These are phyloP conservation scores for Cercospora beticola DNA, from an alignment of 2,329 filamentous ascomycete species.

Conservation along the genomic window DNA sequence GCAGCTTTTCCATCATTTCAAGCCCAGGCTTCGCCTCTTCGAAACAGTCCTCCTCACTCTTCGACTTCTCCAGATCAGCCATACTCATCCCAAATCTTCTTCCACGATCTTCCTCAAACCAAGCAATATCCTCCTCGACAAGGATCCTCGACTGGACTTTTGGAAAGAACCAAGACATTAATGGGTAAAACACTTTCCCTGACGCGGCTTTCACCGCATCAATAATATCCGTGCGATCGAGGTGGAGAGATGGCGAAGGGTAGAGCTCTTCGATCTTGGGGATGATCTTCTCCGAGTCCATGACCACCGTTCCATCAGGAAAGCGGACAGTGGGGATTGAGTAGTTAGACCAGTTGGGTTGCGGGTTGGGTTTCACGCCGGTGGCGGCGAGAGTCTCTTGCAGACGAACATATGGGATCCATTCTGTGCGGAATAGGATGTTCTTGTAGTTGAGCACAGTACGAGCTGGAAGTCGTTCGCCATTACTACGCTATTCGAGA, in stretches of 20 bases:
- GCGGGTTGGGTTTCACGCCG: conserved; percentile 3
- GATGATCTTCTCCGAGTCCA: conserved; percentile 13
- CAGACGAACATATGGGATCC: conserved; percentile 13
- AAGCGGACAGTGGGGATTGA: conserved; percentile 4
- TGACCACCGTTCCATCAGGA: conserved; percentile 7
- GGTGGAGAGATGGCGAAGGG: conserved; percentile 4
- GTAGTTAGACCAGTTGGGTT: conserved; percentile 9
- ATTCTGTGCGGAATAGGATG: conserved; percentile 13
- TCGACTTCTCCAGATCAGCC: conserved; percentile 32
- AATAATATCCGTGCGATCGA: conserved; percentile 5
- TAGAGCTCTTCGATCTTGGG: conserved; percentile 11
- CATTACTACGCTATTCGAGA: background rate
- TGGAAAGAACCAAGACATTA: background rate
- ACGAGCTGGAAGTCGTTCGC: background rate
- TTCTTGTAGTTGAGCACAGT: conserved; percentile 16
- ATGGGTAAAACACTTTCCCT: background rate
- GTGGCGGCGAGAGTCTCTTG: conserved; percentile 13
- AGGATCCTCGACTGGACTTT: conserved; percentile 10
- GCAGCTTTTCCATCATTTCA: conserved; percentile 11
- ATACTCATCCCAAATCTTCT: conserved; percentile 20
- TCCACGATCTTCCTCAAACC: conserved; percentile 14
- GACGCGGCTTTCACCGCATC: background rate
- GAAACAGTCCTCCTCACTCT: conserved; percentile 19
- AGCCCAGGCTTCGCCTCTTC: conserved; percentile 17
- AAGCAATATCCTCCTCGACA: conserved; percentile 31